Evolutionary conservation across 2,329 filamentous ascomycete genomes (phyloP), one percentile per base, ranked within the genome.

Genomic region (Fusarium pilosicola): DNA sequence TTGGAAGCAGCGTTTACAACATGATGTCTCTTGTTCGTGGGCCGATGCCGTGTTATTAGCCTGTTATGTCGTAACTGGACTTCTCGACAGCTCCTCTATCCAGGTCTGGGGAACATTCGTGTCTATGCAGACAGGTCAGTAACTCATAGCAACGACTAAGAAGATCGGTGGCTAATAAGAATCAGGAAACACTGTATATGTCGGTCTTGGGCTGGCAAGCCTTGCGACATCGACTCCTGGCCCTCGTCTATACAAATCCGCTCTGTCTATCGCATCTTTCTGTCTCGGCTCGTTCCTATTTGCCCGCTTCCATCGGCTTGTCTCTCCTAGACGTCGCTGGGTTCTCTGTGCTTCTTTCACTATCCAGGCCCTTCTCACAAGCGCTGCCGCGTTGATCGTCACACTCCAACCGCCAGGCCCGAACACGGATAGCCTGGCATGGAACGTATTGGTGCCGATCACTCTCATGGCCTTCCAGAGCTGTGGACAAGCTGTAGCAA

Each of bases 51-150:
- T 94, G 15, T 85, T 96, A 46, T 84, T 96, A 7, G 83, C 89
- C 46, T 94, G 92, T 81, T 95, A 95, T 80, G 83, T 93, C 71
- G 91, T 94, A 78, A 95, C 93, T 0, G 93, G 93, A 8, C 84
- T 96, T 7, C 86, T 94, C 18, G 93, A 96, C 82, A 94, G 92
- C 82, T 90, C 92, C 5, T 90, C 92, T 3, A 92, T 93, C 46
- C 91, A 91, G 62, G 92, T 92, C 46, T 95, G 92, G 91, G 92
- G 93, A 17, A 91, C 91, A 3, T 96, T 96, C 77, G 93, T 94
- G 41, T 93, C 91, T 79, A 95, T 95, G 93, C 93, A 95, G 80
- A 95, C 93, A 45, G 93, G 92, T 89, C 76, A 72, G 84, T 81
- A 15, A 13, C n/a, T 48, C 41, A 26, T 30, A 34, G 18, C 41